Evolutionary conservation across 2,329 filamentous ascomycete species (phyloP), one percentile per base, ranked within the genome.

Genomic region (Ophiocordyceps camponoti-saundersi): DNA sequence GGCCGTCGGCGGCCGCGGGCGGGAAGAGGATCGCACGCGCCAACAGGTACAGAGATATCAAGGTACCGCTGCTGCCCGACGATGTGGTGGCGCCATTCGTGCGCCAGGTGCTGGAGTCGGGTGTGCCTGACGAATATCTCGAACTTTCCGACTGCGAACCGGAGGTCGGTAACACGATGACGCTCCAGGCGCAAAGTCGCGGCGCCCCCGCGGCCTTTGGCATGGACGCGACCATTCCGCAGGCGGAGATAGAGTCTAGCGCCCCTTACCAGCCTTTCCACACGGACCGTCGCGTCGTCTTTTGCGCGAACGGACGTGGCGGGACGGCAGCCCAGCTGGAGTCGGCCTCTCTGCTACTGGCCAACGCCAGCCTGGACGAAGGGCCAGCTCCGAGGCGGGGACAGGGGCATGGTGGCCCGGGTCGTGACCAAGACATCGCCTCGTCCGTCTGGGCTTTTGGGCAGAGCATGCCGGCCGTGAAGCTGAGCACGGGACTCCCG

Each of bases 191-290:
- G 47, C 63, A 62, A 53, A 55, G 63, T 41, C 56, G 59, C 47
- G 60, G 56, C 55, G 56, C 52, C 52, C 59, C 57, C 45, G 56
- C 53, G 54, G 68, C 65, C 56, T 65, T 61, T 56, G 67, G 63
- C 47, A 73, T 68, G 60, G 82, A 69, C 62, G 85, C 65, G 60
- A 83, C 67, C 59, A 89, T 77, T 48, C 78, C 79, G 1, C 77
- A 81, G 52, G 87, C 86, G 6, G 89, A 95, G 67, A 93, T 95
- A 53, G 92, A 98, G 59, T 95, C 90, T 1, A 95, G 90, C 57
- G 85, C 89, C 5, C 87, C 90, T 2, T 96, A 95, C 56, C 89
- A 95, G 57, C 90, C 92, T 1, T 95, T 96, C 67, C 90, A 96
- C 60, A 92, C 89, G 0, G 89, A 96, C 57, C 77, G 79, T 47